Evolutionary conservation across 257 asterid genomes (phyloP), one percentile per base, ranked within the genome.

Genomic region (Primulina huaijiensis): DNA sequence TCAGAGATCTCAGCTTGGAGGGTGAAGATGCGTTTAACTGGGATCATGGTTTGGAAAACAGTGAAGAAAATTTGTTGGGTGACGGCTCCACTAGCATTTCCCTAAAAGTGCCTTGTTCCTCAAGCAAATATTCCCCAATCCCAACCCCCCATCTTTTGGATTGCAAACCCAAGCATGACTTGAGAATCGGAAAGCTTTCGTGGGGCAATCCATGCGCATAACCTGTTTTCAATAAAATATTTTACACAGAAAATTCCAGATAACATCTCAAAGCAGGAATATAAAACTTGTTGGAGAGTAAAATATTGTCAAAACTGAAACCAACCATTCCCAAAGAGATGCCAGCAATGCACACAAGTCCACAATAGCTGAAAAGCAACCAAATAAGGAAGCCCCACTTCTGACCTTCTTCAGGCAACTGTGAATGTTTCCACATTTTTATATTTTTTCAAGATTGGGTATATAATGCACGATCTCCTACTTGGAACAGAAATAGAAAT

Each of bases 381-480:
- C 97, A 94, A 80, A 94, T 94, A 57, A 89, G 96, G 80, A 91
- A 94, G 63, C 97, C 99, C 99, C 97, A 91, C 67, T 91, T 90
- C 83, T 94, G 97, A 73, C 97, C 99, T 62, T 93, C 96, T 86
- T 91, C 88, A 3, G 97, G 96, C 84, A 94, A 69, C 99, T 88
- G 92, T 73, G 79, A 82, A 68, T 53, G 38, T 34, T 65, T 68
- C 50, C 10, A 19, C 20, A 29, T 27, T 35, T 50, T 77, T 62
- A 75, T 37, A 55, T 69, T 19, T 43, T 57, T 57, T 74, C 77
- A 72, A 37, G 5, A 69, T 64, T 78, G 71, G 53, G 68, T n/a
- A 55, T 30, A 72, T 30, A 43, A 69, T 30, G 12, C 14, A 33
- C 43, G 21, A 50, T 33, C 11, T 34, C 73, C 57, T 34, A 72